Conservation (phyloP, 169 alveolate species). For the Eimeria nieschulzi region DNA sequence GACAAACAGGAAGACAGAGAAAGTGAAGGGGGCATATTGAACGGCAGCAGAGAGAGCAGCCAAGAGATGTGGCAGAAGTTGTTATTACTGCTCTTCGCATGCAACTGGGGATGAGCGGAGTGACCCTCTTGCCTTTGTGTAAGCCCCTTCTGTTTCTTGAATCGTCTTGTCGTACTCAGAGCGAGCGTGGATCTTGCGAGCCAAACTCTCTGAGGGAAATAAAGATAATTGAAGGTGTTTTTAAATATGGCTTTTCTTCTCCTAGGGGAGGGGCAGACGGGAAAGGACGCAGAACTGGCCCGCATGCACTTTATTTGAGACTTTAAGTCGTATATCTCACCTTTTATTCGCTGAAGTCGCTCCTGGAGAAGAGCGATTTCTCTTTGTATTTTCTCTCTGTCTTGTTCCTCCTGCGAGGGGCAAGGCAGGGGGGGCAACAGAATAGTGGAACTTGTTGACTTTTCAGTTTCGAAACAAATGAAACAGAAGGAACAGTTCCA, state of each 20-base stretch:
- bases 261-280: too few species aligned
- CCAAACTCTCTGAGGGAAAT: slow-evolving; percentile 82
- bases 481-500: neutral
- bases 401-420: slow-evolving; percentile 84
- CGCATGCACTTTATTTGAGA: too few species aligned
- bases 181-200: slow-evolving; percentile 89
- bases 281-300: too few species aligned
- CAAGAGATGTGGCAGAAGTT: neutral
- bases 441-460: neutral
- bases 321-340: neutral
- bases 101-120: neutral
- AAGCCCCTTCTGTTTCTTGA: slow-evolving; percentile 93
- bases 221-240: neutral
- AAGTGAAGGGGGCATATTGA: too few species aligned
- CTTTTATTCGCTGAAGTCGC: slow-evolving; percentile 86
- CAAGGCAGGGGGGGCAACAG: neutral
- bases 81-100: neutral
- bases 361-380: slow-evolving; percentile 85
- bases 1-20: too few species aligned
- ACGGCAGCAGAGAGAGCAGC: neutral
- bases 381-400: slow-evolving; percentile 87
- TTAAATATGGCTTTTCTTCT: too few species aligned
- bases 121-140: slow-evolving; percentile 74
- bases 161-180: slow-evolving; percentile 94
- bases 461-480: neutral